Percentiles rank a stretch among this genome's conserved stretches.
phyloP scores from a whole-genome alignment of 2,329 filamentous ascomycete species.

The Fusarium xylarioides region DNA sequence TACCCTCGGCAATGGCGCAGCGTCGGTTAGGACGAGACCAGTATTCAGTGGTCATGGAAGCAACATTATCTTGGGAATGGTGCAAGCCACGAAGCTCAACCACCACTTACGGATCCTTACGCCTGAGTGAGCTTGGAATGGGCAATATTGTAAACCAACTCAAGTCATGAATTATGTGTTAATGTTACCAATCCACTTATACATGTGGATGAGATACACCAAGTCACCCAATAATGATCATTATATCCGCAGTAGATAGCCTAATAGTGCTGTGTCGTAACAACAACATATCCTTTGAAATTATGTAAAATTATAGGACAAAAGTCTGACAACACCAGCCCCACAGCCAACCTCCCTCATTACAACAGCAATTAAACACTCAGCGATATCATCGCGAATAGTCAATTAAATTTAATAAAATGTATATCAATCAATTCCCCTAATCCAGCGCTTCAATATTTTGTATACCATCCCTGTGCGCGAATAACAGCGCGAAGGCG shows the following conservation, averaged over 20 bases:
- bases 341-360: too few relatives aligned
- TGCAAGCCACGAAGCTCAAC: neutral
- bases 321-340: too few relatives aligned
- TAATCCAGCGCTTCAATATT: too few relatives aligned
- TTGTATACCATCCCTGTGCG: too few relatives aligned
- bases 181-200: neutral
- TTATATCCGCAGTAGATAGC: neutral
- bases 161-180: constrained; percentile 10
- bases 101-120: neutral
- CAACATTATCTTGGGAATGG: neutral
- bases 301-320: too few relatives aligned
- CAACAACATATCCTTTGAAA: neutral
- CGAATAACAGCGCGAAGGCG: too few relatives aligned
- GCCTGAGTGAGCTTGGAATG: neutral
- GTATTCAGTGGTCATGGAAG: neutral
- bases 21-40: constrained; percentile 7
- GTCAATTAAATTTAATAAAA: too few relatives aligned
- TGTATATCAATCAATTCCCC: too few relatives aligned
- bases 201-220: neutral
- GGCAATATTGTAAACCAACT: neutral
- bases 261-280: neutral
- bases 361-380: too few relatives aligned
- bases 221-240: neutral
- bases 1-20: constrained; percentile 32
- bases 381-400: too few relatives aligned